phyloP scores from a whole-genome alignment of 1,284 basidiomycete species.

The Amylostereum areolatum region DNA sequence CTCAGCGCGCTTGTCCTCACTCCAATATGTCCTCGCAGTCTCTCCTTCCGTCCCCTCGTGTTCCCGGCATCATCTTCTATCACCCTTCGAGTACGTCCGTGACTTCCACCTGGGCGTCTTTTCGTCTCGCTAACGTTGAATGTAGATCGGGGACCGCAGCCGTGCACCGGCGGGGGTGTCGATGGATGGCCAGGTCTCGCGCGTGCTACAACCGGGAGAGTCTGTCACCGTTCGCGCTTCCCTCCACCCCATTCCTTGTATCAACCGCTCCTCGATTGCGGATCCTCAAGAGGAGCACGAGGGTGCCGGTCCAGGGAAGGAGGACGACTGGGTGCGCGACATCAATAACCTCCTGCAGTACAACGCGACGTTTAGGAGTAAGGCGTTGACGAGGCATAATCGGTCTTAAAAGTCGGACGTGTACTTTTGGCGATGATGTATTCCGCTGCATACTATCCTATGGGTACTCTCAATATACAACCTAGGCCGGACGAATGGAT shows the following conservation, averaged over 20 bases:
- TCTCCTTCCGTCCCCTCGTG: conserved; percentile 90
- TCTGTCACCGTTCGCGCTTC: conserved; percentile 83
- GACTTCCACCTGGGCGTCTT: not conserved
- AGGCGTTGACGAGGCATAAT: conserved; percentile 68
- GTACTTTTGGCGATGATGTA: too few relatives aligned
- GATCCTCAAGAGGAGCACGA: conserved; percentile 30
- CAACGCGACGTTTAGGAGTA: conserved; percentile 88
- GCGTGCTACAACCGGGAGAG: conserved; percentile 77
- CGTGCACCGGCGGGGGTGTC: conserved; percentile 86
- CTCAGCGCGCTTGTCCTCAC: conserved; percentile 88
- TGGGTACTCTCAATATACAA: too few relatives aligned
- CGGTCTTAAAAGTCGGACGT: too few relatives aligned
- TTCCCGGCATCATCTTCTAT: conserved; percentile 83
- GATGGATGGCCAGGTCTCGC: conserved; percentile 87
- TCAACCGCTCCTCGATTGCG: conserved; percentile 75
- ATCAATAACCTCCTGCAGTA: conserved; percentile 92
- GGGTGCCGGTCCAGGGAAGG: conserved; percentile 59
- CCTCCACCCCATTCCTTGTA: conserved; percentile 88
- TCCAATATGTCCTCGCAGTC: conserved; percentile 89
- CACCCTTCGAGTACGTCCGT: conserved; percentile 64
- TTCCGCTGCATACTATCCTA: too few relatives aligned
- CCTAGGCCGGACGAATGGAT: too few relatives aligned
- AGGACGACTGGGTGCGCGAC: conserved; percentile 94
- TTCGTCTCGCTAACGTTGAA: conserved; percentile 3
- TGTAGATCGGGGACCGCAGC: conserved; percentile 78